Evolutionary conservation across 139 green algal species (phyloP), one percentile per base, ranked within the genome.

Genomic region (Coelastrella sp.): DNA sequence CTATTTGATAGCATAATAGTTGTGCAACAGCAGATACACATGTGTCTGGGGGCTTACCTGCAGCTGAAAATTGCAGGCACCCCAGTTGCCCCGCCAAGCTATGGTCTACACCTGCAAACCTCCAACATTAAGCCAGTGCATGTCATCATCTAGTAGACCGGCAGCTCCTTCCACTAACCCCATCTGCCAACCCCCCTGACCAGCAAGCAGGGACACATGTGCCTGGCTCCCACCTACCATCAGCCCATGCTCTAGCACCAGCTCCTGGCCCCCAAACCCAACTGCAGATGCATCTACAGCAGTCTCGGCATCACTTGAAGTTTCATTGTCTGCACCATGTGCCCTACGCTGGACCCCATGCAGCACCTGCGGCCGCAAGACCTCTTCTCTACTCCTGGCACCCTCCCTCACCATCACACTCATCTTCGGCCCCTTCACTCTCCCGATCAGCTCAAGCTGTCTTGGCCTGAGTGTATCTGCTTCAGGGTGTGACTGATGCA

Each of bases 171-270:
- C 82, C 63, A 78, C 25, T 20, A 35, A 35, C 56, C 81, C 81
- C 12, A 87, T 11, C 24, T 76, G 82, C 82, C 25, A 78, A 9
- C 82, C 24, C 3, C 82, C 82, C 65, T 79, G 60, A 15, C 82
- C 61, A 76, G 20, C 24, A 75, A 76, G 20, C 24, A 75, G 60
- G 17, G 11, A 11, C 78, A 15, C 78, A 22, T 27, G 35, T 10
- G 25, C 65, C 65, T 78, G 82, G 63, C 11, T 63, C 7, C 82
- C 82, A 49, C 82, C 82, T 22, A 87, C 27, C 82, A 87, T 78
- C 14, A 87, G 78, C 17, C 82, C 82, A 78, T 87, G 82, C 7
- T 87, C 82, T 7, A 87, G 17, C 65, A 87, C 63, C 63, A 87
- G 14, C 15, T 87, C 82, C 19, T 78, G 65, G 19, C 22, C 63